A percentile compares a stretch with the other conserved stretches of the same genome.
phyloP scores from a whole-genome alignment of 2,329 filamentous ascomycete genomes.

The Diplodia scrobiculata region DNA sequence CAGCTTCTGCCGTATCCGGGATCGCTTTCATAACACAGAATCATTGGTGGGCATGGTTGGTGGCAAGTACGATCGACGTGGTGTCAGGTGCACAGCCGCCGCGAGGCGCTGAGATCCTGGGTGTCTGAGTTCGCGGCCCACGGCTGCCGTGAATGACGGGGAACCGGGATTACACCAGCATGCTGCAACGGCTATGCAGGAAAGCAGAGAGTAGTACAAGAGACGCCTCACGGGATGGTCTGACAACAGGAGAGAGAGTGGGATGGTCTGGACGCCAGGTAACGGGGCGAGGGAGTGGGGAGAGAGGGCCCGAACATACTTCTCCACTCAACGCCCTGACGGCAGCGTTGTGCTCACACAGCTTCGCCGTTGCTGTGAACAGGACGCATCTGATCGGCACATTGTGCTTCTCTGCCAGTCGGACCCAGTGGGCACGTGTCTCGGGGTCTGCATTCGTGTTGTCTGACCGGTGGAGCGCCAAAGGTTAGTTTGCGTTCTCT shows the following conservation, averaged over 20 bases:
- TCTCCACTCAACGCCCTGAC: conserved; percentile 67
- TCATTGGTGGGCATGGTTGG: background rate
- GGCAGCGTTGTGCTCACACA: conserved; percentile 84
- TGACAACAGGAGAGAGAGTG: conserved; percentile 16
- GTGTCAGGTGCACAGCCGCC: background rate
- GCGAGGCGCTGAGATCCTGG: conserved; percentile 1
- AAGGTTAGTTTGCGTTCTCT: background rate
- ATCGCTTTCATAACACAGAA: no score
- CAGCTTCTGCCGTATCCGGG: background rate
- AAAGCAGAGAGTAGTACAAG: background rate
- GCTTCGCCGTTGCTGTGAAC: conserved; percentile 70
- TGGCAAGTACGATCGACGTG: background rate
- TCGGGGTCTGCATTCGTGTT: conserved; percentile 91
- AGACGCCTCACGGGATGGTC: conserved; percentile 15
- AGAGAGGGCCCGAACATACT: conserved; percentile 35
- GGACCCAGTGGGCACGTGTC: conserved; percentile 75
- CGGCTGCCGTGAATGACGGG: conserved; percentile 36
- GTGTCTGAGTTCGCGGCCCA: conserved; percentile 31
- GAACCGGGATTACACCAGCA: background rate
- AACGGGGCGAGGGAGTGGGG: conserved; percentile 20
- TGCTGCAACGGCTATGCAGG: background rate
- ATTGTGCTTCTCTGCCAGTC: conserved; percentile 68
- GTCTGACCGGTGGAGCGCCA: conserved; percentile 57
- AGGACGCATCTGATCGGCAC: conserved; percentile 82
- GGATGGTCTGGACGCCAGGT: background rate